These are phyloP conservation scores for Nemania sp. DNA, from an alignment of 2,329 filamentous ascomycete species.

Conservation along the genomic window DNA sequence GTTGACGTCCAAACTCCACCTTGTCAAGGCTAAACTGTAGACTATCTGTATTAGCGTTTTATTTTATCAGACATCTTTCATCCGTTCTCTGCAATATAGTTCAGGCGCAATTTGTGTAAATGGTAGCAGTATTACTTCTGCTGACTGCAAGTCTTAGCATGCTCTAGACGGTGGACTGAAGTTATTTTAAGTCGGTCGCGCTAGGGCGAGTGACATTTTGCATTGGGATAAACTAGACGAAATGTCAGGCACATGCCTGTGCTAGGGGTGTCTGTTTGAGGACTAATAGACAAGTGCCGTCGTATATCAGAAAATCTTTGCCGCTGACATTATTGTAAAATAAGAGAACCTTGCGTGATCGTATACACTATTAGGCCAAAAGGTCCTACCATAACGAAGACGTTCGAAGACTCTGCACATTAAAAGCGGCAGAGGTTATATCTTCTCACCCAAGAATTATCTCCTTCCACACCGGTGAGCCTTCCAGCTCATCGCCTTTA, in stretches of 20 bases:
- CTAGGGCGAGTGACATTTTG: too few species aligned
- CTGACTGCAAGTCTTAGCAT: neutral
- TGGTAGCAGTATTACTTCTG: neutral
- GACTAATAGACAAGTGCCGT: neutral
- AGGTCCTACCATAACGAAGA: neutral
- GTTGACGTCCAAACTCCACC: constrained; percentile 68
- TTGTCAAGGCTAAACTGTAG: constrained; percentile 72
- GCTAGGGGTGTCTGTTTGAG: too few species aligned
- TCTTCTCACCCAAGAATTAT: constrained; percentile 23
- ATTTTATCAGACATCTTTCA: constrained; percentile 1
- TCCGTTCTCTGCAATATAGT: neutral
- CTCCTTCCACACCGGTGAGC: constrained; percentile 25
- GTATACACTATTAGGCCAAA: neutral
- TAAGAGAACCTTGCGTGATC: neutral
- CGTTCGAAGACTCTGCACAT: neutral
- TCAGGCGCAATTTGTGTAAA: neutral
- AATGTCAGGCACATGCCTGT: too few species aligned
- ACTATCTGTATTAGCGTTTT: constrained; percentile 18
- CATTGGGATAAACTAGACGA: too few species aligned
- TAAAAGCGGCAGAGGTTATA: neutral
- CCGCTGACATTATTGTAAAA: neutral
- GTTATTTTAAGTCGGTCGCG: too few species aligned
- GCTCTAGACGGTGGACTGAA: too few species aligned
- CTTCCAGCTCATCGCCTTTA: constrained; percentile 26
- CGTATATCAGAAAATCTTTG: neutral